Evolutionary conservation across 1,284 basidiomycete genomes (phyloP), one percentile per base, ranked within the genome.

Genomic region (Melampsora larici-populina): DNA sequence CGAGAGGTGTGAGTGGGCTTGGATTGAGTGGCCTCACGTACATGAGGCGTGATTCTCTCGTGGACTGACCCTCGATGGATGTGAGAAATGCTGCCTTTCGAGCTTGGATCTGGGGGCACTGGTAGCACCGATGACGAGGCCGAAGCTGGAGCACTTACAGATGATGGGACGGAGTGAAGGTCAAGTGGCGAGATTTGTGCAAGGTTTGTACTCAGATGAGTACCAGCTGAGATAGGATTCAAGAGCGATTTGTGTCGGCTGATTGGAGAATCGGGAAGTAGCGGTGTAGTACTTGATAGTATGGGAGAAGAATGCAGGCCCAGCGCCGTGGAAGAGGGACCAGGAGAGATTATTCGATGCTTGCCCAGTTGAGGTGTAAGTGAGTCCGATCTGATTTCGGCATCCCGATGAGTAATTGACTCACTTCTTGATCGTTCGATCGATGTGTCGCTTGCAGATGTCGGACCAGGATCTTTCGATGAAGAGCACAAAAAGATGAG

Each of bases 181-280:
- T 76, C 55, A 29, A 68, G 64, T 18, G 66, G 46, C 11, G 65
- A 43, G 51, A 69, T 24, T 29, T 49, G 66, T 48, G 60, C 60
- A 51, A 68, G 62, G 18, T 24, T 49, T 9, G 63, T 65, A 51
- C 62, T 76, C 13, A 58, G 73, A 0, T 66, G 49, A 24, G 55
- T 24, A 29, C 65, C 40, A 26, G 9, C 29, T 6, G 73, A 51
- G 51, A 76, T 33, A 21, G 73, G 66, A 66, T 76, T 76, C 51
- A 76, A 62, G 13, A 43, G 43, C 7, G 65, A 76, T 76, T 69
- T 76, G 21, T 66, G 64, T 4, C 73, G 64, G 17, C 65, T 51
- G 36, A 66, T 76, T 11, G 73, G 73, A 7, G 73, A 76, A 55
- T 66, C 65, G 18, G 62, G 68, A n/a, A 76, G 58, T 13, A 68